Base-by-base conservation (phyloP, 2,329 filamentous ascomycete genomes). In the Hymenotorrendiella dingleyae region DNA sequence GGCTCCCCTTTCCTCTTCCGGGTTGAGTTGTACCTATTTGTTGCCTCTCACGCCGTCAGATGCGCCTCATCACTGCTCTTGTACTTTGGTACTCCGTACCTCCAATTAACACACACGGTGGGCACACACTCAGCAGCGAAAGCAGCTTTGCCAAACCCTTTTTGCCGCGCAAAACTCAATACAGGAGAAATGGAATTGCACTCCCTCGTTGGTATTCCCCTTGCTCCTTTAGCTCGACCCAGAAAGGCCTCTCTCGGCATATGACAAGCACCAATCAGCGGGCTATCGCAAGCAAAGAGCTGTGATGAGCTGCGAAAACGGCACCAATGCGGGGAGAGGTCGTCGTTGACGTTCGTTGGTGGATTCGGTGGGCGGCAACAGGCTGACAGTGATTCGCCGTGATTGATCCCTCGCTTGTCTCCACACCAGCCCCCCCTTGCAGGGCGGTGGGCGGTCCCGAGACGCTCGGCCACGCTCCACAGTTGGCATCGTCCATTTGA, bases 301-400 rank as follows among this genome's bases (percentile, higher is more conserved):
- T 40, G 42, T 45, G 42, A 40, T 40, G 42, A 45, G 28, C 30
- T 16, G 20, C 16, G n/a, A 23, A 28, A 11, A 29, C 26, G 23
- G 19, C 22, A 35, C 42, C 42, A 45, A 45, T 44, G 36, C 29
- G 36, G 6, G 23, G 41, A 20, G 7, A 23, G 19, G 34, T 12
- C 5, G 34, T 22, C 12, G 34, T 21, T 12, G 34, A 12, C 23
- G 34, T 10, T 16, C 29, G 6, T 32, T 32, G 9, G 8, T 16
- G n/a, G 17, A 22, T 11, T 16, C 6, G 55, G 34, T 26, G 17
- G 26, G 40, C 40, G 40, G 40, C 24, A 43, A 43, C 11, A 37
- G 16, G 21, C n/a, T 20, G 14, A 27, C 26, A 11, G 20, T 38
- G 36, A 38, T 38, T 38, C 23, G 36, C 12, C 26, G n/a, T n/a